Evolutionary conservation across 176 grass and related monocot species (phyloP), one percentile per base, ranked within the genome.

Genomic region (Coix lacrymajobi): DNA sequence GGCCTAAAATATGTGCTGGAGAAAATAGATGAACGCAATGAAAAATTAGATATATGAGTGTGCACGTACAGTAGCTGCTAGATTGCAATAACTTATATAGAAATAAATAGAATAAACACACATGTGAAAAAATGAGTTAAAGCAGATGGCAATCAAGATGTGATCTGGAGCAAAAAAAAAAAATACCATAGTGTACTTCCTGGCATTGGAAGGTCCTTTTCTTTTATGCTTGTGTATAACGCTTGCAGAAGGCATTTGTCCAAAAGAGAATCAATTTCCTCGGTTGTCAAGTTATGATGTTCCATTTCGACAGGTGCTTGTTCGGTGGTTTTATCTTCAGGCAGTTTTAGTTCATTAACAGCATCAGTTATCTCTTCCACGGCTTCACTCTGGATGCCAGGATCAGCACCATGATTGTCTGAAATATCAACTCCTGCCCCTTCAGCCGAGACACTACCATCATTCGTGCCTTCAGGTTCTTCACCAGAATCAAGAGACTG

Each of bases 231-330:
- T 26, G 85, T 95, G 82, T 95, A 73, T 37, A 98, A 74, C 51
- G 96, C 91, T 95, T 98, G 96, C 76, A 98, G 73, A 84, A 98
- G 66, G 82, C 92, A 98, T 89, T 88, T 93, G 54, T 93, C 89
- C 79, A 98, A 88, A 33, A 98, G 89, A 81, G 75, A 83, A 85
- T 95, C 96, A 69, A 95, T 78, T 88, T 98, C 96, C 91, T 93
- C 96, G 70, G 85, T 84, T 75, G 82, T 88, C 76, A 93, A 88
- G 88, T 71, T 90, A 70, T 88, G 79, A 78, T 85, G 85, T 43
- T 86, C 80, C 76, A 90, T 92, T 72, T 98, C 92, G 70, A 92
- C 40, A 8, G 54, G 75, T 83, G 78, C 71, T 81, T 88, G 86
- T 41, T 93, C 79, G 54, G 70, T 72, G 22, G 45, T 29, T 88